Conservation (phyloP, 192 early-diverging fungal genomes). For the Paraglomus brasilianum region DNA sequence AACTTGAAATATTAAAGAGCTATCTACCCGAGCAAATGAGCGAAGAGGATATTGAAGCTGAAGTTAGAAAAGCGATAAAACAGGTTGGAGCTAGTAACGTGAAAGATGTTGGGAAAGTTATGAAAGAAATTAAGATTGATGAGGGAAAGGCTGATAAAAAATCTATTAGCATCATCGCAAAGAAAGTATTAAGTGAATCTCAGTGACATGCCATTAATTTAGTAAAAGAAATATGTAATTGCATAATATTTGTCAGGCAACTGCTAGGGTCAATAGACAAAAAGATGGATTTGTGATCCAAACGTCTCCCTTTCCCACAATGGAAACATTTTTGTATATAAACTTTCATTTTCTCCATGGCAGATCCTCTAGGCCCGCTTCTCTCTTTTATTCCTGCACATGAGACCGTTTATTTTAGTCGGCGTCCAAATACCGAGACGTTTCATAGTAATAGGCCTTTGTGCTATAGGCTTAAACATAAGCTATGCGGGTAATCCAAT, state of each 20-base stretch:
- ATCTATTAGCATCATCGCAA: conserved; percentile 71
- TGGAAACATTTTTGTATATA: no score
- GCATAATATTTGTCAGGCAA: no score
- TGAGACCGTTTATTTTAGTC: no score
- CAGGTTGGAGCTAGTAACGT: conserved; percentile 51
- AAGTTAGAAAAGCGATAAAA: conserved; percentile 53
- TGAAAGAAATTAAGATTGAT: conserved; percentile 75
- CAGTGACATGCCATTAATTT: not conserved
- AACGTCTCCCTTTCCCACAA: no score
- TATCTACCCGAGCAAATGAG: conserved; percentile 84
- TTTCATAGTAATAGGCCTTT: conserved; percentile 19
- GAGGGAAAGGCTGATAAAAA: conserved; percentile 73
- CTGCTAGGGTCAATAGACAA: no score
- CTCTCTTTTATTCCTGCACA: no score
- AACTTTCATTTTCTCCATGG: no score
- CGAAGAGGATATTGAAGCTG: conserved; percentile 65
- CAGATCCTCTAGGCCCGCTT: no score
- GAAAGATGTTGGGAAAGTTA: conserved; percentile 84
- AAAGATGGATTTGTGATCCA: no score
- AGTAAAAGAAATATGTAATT: no score
- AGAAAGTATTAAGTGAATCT: conserved; percentile 54
- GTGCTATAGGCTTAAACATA: not conserved
- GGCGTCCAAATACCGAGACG: conserved; percentile 5
- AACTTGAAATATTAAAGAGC: conserved; percentile 62
- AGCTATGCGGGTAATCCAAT: conserved; percentile 20